phyloP scores from a whole-genome alignment of 306 rosid genomes.

The Dalbergia oliveri region DNA sequence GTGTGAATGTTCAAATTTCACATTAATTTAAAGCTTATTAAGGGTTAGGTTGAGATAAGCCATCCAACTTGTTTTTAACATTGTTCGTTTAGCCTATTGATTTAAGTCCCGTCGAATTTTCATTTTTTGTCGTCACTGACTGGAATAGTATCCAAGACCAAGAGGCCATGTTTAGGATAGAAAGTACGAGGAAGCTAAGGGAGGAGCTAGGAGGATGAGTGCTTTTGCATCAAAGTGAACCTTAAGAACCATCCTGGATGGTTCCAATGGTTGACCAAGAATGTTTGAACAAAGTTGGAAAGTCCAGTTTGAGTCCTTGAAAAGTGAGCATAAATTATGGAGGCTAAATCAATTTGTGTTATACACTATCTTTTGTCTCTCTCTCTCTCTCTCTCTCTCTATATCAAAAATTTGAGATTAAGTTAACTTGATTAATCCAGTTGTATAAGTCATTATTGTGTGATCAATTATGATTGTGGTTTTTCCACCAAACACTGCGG shows the following conservation, averaged over 20 bases:
- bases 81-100: too few species aligned
- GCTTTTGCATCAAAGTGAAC: background rate
- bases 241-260: conserved; percentile 5
- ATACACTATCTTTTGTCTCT: background rate
- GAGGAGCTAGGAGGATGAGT: background rate
- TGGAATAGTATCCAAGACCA: too few species aligned
- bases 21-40: too few species aligned
- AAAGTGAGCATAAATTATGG: background rate
- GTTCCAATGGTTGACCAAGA: conserved; percentile 34
- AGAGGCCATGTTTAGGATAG: background rate
- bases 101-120: too few species aligned
- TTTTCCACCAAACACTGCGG: background rate
- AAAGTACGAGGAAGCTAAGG: background rate
- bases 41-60: too few species aligned
- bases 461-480: background rate
- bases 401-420: background rate
- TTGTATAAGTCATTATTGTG: background rate
- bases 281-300: background rate
- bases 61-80: too few species aligned
- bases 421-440: background rate
- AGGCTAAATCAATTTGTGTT: background rate
- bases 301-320: background rate
- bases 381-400: background rate
- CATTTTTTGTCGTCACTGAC: too few species aligned
- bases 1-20: too few species aligned